Conservation (phyloP, 305 asterid genomes). For the Solanum hybrid region DNA sequence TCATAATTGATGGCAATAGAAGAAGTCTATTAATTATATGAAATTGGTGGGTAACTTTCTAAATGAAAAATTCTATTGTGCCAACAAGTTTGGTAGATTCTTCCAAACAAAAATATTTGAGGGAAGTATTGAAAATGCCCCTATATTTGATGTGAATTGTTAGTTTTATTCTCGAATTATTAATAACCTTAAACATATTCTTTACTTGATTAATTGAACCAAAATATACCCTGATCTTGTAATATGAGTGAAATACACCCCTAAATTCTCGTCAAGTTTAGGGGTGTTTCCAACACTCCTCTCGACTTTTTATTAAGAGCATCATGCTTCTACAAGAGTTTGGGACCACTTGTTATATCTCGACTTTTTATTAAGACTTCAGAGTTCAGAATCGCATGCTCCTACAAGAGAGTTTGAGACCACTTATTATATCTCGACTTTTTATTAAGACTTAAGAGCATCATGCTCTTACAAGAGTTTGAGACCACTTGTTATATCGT, state of each 20-base stretch:
- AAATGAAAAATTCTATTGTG: not conserved
- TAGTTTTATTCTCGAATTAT: too few species aligned
- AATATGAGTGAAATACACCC: not conserved
- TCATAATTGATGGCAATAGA: not conserved
- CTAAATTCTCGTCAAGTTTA: not conserved
- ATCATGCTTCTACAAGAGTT: not conserved
- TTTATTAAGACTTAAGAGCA: not conserved
- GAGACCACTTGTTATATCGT: not conserved
- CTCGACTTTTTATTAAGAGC: not conserved
- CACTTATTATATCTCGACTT: not conserved
- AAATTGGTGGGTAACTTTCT: not conserved
- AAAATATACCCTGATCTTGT: too few species aligned
- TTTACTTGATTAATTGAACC: too few species aligned
- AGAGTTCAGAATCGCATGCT: too few species aligned
- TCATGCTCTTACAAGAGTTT: not conserved
- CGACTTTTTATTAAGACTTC: not conserved
- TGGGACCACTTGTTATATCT: not conserved
- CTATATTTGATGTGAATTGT: not conserved
- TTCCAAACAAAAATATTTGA: not conserved
- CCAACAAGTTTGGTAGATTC: not conserved
- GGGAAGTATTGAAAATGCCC: too few species aligned
- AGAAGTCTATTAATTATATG: not conserved
- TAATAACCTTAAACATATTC: accelerated
- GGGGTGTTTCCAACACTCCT: not conserved
- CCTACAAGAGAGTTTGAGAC: not conserved